These are phyloP conservation scores for Willaertia magna DNA, from an alignment of 208 protist species.

Conservation along the genomic window DNA sequence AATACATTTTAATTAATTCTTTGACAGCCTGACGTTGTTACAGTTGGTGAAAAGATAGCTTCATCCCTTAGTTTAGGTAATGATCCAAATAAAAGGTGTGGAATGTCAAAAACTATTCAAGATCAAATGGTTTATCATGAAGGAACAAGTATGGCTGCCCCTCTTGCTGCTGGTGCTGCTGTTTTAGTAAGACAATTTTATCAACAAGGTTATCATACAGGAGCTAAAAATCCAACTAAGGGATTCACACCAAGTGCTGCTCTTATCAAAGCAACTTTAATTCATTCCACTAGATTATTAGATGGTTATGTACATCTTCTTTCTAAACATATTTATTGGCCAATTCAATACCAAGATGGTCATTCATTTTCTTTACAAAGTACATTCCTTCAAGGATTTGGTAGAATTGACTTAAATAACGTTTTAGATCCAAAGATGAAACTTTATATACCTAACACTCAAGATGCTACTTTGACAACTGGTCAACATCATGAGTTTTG, in stretches of 20 bases:
- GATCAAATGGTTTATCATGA: background rate
- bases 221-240: background rate
- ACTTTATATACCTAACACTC: background rate
- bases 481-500: background rate
- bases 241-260: constrained; percentile 16
- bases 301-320: background rate
- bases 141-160: constrained; percentile 80
- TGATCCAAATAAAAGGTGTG: background rate
- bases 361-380: background rate
- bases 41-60: background rate
- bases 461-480: background rate
- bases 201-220: constrained; percentile 26
- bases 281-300: constrained; percentile 9
- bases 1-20: too few relatives aligned
- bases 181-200: constrained; percentile 67
- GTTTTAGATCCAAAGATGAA: background rate
- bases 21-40: background rate
- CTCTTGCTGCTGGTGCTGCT: constrained; percentile 46
- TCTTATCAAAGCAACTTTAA: constrained; percentile 46
- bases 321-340: background rate
- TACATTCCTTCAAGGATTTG: background rate
- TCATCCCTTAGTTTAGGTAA: background rate
- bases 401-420: background rate
- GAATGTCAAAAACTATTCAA: too few relatives aligned
- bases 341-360: background rate